Evolutionary conservation across 2,329 filamentous ascomycete species (phyloP), one percentile per base, ranked within the genome.

Genomic region (Pseudocercospora pini-densiflorae): DNA sequence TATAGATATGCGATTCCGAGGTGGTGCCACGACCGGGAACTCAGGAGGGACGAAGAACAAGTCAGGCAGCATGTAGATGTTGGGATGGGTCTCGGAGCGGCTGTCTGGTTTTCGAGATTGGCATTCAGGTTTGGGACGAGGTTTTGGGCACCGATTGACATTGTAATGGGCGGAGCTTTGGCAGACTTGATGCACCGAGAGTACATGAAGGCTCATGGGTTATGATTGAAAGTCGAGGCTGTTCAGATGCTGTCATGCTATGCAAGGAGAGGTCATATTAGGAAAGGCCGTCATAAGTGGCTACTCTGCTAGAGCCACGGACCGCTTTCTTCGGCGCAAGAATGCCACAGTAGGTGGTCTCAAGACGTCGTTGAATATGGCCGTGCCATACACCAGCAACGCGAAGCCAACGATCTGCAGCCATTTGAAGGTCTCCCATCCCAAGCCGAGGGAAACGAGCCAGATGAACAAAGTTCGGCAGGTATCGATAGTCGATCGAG

Each of bases 401-500:
- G 83, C 91, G 73, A 99, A 99, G 1, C 95, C 95, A 2, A 88
- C 78, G 14, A 99, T 92, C 81, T 99, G 95, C 6, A 99, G 87
- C 91, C 92, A 96, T 51, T 66, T 66, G 87, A 99, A 98, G 0
- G 88, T 90, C 82, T 99, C 95, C 95, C 95, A 99, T 67, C 94
- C 94, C 1, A 99, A 87, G 3, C 91, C 92, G 4, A 99, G 87
- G 19, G 93, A 97, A 14, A 97, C 92, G 29, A 99, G 86, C 95
- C 95, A 99, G 80, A 99, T 98, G 82, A 99, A 98, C 0, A 99
- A 87, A 0, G 95, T 99, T 47, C 94, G 89, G 84, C 94, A 98
- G 0, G 95, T 99, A 79, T 99, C 95, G 74, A 99, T 98, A 33
- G 94, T 98, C 33, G 93, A 97, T 68, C 95, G 89, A 1, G 94